Percentiles rank a stretch among this genome's conserved stretches.
phyloP scores from a whole-genome alignment of 805 yeast species.

The Lachancea thermotolerans region DNA sequence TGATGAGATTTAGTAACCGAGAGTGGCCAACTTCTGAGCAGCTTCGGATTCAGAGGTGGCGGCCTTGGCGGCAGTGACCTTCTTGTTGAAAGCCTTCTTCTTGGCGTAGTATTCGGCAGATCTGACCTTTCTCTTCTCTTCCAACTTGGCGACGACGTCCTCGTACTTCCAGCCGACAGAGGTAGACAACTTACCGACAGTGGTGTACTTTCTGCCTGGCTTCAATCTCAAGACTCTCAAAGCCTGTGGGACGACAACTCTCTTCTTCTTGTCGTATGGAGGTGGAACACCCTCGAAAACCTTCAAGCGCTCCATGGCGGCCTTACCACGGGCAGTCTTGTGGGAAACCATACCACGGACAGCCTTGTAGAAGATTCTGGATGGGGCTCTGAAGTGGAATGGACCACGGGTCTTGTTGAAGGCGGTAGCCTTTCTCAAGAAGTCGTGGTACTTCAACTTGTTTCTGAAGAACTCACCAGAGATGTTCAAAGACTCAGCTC shows the following conservation, averaged over 20 bases:
- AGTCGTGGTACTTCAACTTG: conserved; percentile 99
- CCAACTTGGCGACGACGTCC: conserved; percentile 93
- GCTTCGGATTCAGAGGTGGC: conserved; percentile 85
- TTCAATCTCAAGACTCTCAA: conserved; percentile 97
- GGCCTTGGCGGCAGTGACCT: conserved; percentile 80
- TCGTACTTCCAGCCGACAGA: conserved; percentile 99
- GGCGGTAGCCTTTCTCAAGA: conserved; percentile 98
- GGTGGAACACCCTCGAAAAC: conserved; percentile 99
- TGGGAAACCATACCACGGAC: conserved; percentile 99
- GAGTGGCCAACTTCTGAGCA: conserved; percentile 87
- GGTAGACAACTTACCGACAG: conserved; percentile 91
- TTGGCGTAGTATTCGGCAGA: conserved; percentile 98
- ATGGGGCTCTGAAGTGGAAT: conserved; percentile 99
- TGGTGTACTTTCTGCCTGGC: conserved; percentile 99
- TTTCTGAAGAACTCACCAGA: conserved; percentile 99
- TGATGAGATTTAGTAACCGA: conserved; percentile 78
- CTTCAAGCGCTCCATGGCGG: conserved; percentile 98
- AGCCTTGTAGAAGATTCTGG: conserved; percentile 99
- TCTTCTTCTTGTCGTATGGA: conserved; percentile 99
- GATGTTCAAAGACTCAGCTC: conserved; percentile 96
- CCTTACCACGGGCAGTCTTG: conserved; percentile 99
- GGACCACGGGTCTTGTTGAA: conserved; percentile 99
- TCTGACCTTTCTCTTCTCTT: conserved; percentile 98
- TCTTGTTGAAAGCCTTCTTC: conserved; percentile 94
- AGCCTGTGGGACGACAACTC: conserved; percentile 99